These are phyloP conservation scores for Quercus agrifolia DNA, from an alignment of 306 rosid genomes.

Conservation along the genomic window DNA sequence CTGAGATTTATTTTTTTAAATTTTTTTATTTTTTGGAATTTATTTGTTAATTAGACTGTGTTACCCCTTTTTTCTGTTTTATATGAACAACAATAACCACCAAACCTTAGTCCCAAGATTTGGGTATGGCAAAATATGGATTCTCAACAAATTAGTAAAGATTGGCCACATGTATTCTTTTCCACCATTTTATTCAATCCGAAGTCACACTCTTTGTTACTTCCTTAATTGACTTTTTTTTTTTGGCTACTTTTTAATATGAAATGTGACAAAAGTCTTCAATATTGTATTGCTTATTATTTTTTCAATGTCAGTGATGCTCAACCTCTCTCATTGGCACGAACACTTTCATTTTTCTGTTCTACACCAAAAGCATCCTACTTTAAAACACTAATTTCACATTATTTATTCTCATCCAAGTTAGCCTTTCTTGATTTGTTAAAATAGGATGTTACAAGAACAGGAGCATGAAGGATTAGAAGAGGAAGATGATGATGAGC, in stretches of 20 bases:
- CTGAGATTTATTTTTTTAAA: no score
- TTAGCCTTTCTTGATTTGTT: constrained; percentile 2
- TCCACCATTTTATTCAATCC: no score
- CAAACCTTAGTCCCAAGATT: no score
- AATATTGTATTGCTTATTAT: neutral
- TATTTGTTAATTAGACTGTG: neutral
- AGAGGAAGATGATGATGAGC: constrained; percentile 65
- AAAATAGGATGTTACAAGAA: constrained; percentile 47
- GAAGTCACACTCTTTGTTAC: no score
- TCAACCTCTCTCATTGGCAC: neutral
- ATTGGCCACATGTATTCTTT: no score
- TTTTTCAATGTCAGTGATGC: no score
- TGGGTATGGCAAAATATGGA: no score
- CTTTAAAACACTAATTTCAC: neutral
- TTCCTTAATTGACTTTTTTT: no score
- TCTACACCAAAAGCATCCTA: neutral
- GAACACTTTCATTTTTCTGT: neutral
- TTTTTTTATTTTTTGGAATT: neutral
- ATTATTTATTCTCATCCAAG: neutral
- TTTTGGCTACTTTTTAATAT: no score
- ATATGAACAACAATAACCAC: no score
- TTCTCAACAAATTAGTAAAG: no score
- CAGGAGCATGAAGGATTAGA: constrained; percentile 31
- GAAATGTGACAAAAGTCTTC: neutral
- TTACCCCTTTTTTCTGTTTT: no score